phyloP scores from a whole-genome alignment of 1,284 basidiomycete species.

The Veloporphyrellus conicus region DNA sequence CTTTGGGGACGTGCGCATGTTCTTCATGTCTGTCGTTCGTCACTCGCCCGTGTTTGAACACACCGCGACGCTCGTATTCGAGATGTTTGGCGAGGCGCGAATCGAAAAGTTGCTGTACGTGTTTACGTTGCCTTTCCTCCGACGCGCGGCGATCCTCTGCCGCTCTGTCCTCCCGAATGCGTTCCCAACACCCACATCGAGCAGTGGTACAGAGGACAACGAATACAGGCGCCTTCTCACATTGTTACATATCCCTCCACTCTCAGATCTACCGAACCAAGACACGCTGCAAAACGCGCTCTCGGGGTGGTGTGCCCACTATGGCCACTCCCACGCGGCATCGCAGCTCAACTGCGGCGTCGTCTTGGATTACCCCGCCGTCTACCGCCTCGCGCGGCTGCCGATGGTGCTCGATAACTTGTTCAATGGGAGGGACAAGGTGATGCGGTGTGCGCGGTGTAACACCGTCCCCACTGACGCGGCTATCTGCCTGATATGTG shows the following conservation, averaged over 20 bases:
- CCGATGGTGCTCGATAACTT: conserved; percentile 82
- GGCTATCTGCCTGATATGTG: conserved; percentile 91
- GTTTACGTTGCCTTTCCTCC: conserved; percentile 92
- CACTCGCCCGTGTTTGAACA: conserved; percentile 78
- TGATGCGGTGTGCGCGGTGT: conserved; percentile 75
- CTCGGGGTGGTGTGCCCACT: conserved; percentile 80
- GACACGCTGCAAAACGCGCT: conserved; percentile 79
- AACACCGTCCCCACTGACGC: conserved; percentile 78
- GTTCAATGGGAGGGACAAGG: conserved; percentile 63
- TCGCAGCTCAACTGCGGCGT: conserved; percentile 72
- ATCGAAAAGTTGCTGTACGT: conserved; percentile 86
- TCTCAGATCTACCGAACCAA: conserved; percentile 72
- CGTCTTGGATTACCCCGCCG: conserved; percentile 75
- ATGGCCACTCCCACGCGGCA: conserved; percentile 68
- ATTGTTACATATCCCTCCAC: conserved; percentile 72
- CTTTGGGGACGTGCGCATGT: conserved; percentile 79
- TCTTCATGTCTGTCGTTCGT: conserved; percentile 77
- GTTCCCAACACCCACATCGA: conserved; percentile 42
- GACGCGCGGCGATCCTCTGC: conserved; percentile 83
- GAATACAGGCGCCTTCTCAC: conserved; percentile 81
- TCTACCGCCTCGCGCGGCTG: conserved; percentile 82
- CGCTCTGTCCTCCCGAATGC: conserved; percentile 67
- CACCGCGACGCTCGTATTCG: conserved; percentile 69
- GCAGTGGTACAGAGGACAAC: conserved; percentile 38
- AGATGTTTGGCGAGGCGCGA: conserved; percentile 71